phyloP scores from a whole-genome alignment of 306 rosid genomes.

The Arachis stenosperma region DNA sequence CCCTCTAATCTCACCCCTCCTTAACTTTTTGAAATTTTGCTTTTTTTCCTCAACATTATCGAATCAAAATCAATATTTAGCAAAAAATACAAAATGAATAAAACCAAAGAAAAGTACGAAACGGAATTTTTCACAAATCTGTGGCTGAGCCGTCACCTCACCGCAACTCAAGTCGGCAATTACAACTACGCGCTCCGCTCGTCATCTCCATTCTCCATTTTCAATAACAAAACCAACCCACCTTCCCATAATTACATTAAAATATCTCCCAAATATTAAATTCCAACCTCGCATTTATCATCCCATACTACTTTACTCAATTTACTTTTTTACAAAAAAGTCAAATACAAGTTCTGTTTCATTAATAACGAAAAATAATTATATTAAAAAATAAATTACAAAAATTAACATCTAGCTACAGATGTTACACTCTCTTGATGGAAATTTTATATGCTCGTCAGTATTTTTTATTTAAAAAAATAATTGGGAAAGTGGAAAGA shows the following conservation, averaged over 20 bases:
- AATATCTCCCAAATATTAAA: not conserved
- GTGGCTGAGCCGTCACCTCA: constrained; percentile 36
- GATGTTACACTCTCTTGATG: too few species aligned
- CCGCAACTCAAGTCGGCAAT: constrained; percentile 38
- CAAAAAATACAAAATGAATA: not conserved
- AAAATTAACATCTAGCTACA: too few species aligned
- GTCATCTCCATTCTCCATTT: not conserved
- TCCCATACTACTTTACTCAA: too few species aligned
- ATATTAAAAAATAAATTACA: too few species aligned
- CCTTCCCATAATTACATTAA: not conserved
- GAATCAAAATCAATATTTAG: not conserved
- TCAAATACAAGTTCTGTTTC: too few species aligned
- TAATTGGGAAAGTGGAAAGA: not conserved
- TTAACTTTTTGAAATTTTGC: not conserved
- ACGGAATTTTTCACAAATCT: constrained; percentile 29
- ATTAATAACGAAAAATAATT: too few species aligned
- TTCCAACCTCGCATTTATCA: not conserved
- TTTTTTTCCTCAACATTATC: not conserved
- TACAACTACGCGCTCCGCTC: constrained; percentile 5
- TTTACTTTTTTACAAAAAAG: too few species aligned
- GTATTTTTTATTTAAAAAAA: too few species aligned
- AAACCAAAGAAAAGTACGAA: constrained; percentile 22
- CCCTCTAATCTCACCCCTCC: not conserved
- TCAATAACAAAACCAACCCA: not conserved
- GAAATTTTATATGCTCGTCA: too few species aligned